phyloP scores from a whole-genome alignment of 2,329 filamentous ascomycete genomes.

The Fusarium pseudonygamai region DNA sequence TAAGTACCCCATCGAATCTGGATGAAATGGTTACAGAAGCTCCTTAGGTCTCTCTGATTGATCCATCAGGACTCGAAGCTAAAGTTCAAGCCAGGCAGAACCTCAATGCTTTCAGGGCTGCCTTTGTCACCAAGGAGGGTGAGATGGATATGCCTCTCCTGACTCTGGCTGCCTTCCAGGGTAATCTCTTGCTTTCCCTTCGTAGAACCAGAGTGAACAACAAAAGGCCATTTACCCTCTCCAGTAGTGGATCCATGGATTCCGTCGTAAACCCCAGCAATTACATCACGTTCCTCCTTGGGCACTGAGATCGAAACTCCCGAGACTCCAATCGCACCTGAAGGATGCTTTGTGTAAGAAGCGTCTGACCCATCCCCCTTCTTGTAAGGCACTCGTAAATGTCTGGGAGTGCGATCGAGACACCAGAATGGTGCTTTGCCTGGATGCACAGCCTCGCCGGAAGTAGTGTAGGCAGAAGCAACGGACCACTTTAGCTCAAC shows the following conservation, averaged over 20 bases:
- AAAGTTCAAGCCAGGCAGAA: conserved; percentile 13
- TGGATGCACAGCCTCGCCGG: conserved; percentile 1
- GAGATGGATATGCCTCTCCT: background rate
- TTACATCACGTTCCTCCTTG: background rate
- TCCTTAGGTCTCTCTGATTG: accelerated
- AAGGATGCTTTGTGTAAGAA: conserved; percentile 17
- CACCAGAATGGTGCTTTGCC: conserved; percentile 29
- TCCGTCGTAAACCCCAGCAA: conserved; percentile 9
- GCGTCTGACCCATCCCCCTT: background rate
- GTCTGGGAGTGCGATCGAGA: conserved; percentile 12
- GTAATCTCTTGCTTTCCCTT: conserved; percentile 3
- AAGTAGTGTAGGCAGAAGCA: conserved; percentile 6
- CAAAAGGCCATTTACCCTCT: background rate
- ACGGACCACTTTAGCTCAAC: conserved; percentile 27
- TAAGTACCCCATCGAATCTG: accelerated
- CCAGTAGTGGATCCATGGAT: background rate
- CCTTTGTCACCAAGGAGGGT: background rate
- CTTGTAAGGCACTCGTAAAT: conserved; percentile 11
- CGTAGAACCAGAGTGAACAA: conserved; percentile 12
- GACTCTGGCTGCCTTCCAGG: background rate
- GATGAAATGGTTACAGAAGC: accelerated
- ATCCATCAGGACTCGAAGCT: background rate
- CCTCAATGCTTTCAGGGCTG: background rate
- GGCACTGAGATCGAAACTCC: background rate
- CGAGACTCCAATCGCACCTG: background rate